Evolutionary conservation across 1,139 yeast species (phyloP), one percentile per base, ranked within the genome.

Genomic region (Yueomyces sp.): DNA sequence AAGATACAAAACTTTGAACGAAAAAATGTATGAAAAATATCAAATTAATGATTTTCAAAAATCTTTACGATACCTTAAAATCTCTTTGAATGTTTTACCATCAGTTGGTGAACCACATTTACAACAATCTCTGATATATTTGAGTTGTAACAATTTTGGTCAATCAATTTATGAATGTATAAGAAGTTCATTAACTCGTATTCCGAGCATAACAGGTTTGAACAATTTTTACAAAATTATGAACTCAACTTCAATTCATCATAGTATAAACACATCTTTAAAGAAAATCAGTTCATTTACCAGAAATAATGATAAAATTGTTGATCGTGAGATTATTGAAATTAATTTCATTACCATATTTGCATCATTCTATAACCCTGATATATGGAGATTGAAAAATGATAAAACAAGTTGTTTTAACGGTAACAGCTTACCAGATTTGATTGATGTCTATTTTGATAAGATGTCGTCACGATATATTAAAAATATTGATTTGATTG

Each of bases 61-160:
- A 59, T 66, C 83, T 0, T 57, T 75, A 26, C 68, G 69, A 48
- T 70, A 68, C 50, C 75, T 76, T 49, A 68, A 72, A 42, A 56
- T 66, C 37, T 76, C 85, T 29, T 70, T 76, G 32, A 52, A 72
- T 36, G 60, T 79, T 27, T 59, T 79, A 36, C 89, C 87, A 1
- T 75, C 83, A 1, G 66, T 77, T 44, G 81, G 81, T 45, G 86
- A 78, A 51, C 78, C 85, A 1, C 75, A 75, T 51, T 48, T 56
- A 36, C 83, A 78, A 51, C 69, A 76, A 42, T 86, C 84, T 4
- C 72, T 79, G 63, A 70, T 79, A 26, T 69, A 71, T 48, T 62
- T 66, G 40, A 59, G 65, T 27, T 62, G 65, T 37, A 65, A 64
- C 37, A 65, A 66, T 46, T 60, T 61, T 37, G 65, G 72, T 19